Base-by-base conservation (phyloP, 192 early-diverging fungal species). In the Linnemannia hyalina region DNA sequence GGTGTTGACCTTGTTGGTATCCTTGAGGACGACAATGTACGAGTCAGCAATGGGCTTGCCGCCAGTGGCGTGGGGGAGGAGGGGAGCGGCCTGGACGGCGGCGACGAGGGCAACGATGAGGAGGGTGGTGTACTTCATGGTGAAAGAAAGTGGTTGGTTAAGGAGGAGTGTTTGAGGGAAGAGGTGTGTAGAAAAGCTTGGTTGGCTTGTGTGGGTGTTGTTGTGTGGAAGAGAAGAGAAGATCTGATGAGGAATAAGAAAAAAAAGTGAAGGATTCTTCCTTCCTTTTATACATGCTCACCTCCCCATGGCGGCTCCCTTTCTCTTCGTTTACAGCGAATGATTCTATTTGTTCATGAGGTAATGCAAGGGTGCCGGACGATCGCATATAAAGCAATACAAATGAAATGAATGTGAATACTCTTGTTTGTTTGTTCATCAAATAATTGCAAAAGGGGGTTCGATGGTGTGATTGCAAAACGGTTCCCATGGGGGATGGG, bases 21-120 rank as follows among this genome's bases (percentile, higher is more conserved):
- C 44, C 76, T 77, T 77, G 52, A 77, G 76, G 41, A 77, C 65
- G 29, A 94, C 92, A 40, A 94, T 92, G 90, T 94, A 94, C 65
- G 77, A 90, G 85, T 93, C 92, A 11, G 88, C 87, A 47, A 94
- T 91, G 77, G 77, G 57, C 41, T 75, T 68, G 47, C 72, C 80
- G 11, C 32, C 26, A 35, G 7, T 36, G 11, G 47, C 49, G 36
- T 52, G 52, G 46, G 70, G 42, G 35, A 81, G 11, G 73, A 81
- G 44, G 18, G 80, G 80, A 10, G 80, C 80, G 38, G 80, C 80
- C 42, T 80, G 78, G 2, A 73, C 71, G 22, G 73, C 40, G 42
- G 78, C 78, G 42, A 80, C 26, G 57, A 49, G 55, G 57, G 78
- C 70, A 60, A 52, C 77, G 52, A 79, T 44, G 54, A 74, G 35